These are phyloP conservation scores for Aspergillus sp. DNA, from an alignment of 2,329 filamentous ascomycete genomes.

Conservation along the genomic window DNA sequence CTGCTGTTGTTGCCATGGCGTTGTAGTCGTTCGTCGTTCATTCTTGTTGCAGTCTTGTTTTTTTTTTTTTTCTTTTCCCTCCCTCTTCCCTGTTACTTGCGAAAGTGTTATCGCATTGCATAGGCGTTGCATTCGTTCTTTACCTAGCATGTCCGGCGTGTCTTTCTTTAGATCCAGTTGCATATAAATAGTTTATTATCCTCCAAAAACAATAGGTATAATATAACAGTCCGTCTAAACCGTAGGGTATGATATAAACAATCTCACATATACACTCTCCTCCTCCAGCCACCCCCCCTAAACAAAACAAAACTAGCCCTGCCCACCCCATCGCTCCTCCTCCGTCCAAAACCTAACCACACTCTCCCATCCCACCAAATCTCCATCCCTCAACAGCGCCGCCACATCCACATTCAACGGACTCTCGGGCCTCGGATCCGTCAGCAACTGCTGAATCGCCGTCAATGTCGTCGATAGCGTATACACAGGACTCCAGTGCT, in stretches of 20 bases:
- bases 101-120: neutral
- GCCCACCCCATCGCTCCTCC: conserved; percentile 41
- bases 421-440: conserved; percentile 40
- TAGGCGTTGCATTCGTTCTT: neutral
- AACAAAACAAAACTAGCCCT: conserved; percentile 1
- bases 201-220: neutral
- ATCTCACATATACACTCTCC: neutral
- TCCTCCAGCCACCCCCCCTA: neutral
- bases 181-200: neutral
- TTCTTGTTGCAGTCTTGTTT: neutral
- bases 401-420: conserved; percentile 46
- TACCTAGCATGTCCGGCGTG: neutral
- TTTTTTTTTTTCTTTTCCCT: neutral
- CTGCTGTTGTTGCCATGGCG: conserved; percentile 33
- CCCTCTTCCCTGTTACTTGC: too few species aligned
- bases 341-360: conserved; percentile 42
- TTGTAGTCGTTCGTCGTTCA: conserved; percentile 16
- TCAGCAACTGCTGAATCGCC: conserved; percentile 43
- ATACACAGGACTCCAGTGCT: conserved; percentile 79
- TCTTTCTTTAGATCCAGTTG: neutral
- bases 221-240: neutral
- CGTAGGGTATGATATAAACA: neutral
- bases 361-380: conserved; percentile 40
- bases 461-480: conserved; percentile 53
- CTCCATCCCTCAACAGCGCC: conserved; percentile 39